Evolutionary conservation across 78 protist genomes (phyloP), one percentile per base, ranked within the genome.

Genomic region (Dictyostelium citrinum): DNA sequence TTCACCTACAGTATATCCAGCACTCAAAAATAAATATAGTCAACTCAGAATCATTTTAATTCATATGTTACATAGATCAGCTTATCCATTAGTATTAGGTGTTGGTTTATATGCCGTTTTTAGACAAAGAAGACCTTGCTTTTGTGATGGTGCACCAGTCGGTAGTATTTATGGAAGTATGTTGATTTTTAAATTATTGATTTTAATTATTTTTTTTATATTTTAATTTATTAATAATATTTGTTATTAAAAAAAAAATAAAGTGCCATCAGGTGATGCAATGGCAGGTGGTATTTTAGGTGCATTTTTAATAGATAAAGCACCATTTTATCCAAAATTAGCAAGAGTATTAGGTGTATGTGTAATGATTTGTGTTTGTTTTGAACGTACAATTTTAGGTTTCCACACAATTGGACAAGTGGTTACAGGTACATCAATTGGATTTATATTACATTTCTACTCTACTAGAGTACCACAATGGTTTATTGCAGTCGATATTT

Each of bases 401-500:
- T 88, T 31, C 37, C 93, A 88, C 33, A 60, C 86, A 41, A 83
- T 88, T 60, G 93, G 93, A 31, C 93, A 88, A 46, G 93, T 88
- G 9, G 51, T 88, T 10, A 88, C 93, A 24, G 93, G 93, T 49
- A 88, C 93, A 11, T 17, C 86, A 17, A 88, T 88, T 46, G 93
- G 93, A 1, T 88, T 88, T 74, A 39, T 88, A n/a, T 39, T 88
- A 20, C 93, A 88, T 78, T 88, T 88, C 41, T 88, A 88, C 24
- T 88, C 93, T 1, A 88, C 93, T 5, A 67, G 93, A 77, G 93
- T 88, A 16, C 93, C 93, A 88, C 93, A 88, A 88, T 88, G 93
- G 93, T 83, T 88, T 24, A 35, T 88, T 7, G 31, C 81, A 6
- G 35, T 88, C 8, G 93, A 88, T 68, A 88, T 88, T 68, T 29